Base-by-base conservation (phyloP, 78 protist genomes). In the Dictyostelium capitatum region DNA sequence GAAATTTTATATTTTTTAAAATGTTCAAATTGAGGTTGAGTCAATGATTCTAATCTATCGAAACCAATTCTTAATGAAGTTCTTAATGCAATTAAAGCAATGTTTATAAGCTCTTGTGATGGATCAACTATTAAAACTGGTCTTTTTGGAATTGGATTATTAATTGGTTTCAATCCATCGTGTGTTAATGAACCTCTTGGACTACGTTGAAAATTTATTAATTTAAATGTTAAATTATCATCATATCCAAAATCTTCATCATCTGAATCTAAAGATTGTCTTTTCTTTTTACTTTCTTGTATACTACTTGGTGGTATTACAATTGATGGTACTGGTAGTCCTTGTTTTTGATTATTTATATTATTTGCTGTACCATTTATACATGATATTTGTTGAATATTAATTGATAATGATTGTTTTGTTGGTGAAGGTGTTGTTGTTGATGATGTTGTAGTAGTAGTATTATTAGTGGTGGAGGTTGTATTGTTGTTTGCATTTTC, bases 81-180 rank as follows among this genome's bases (percentile, higher is more conserved):
- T 46, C 92, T 17, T 8, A 84, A 65, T n/a, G 92, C 92, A 25
- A 84, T 84, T 12, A 84, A 57, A 57, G 92, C 77, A 17, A 67
- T 56, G 48, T 84, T 62, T 8, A 84, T 83, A 8, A 83, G n/a
- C 32, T 84, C 92, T 30, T 53, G 37, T 7, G 82, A 74, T 53
- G 54, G 74, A 12, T 84, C 92, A 4, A 84, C 92, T 75, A 59
- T 48, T 19, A 84, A 37, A 1, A 75, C 65, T 15, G 92, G 92
- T 74, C 92, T 72, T 14, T 84, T 84, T 84, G 92, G 92, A 19
- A 84, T 84, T n/a, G 92, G 92, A 59, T 47, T 74, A 41, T 53
- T 84, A 69, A 84, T 84, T 72, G 92, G 92, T 30, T 64, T 72
- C 12, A 84, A 30, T 15, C 23, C 23, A n/a, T 79, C 83, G n/a